Base-by-base conservation (phyloP, 176 grass and related monocot genomes). In the Phragmites australis region DNA sequence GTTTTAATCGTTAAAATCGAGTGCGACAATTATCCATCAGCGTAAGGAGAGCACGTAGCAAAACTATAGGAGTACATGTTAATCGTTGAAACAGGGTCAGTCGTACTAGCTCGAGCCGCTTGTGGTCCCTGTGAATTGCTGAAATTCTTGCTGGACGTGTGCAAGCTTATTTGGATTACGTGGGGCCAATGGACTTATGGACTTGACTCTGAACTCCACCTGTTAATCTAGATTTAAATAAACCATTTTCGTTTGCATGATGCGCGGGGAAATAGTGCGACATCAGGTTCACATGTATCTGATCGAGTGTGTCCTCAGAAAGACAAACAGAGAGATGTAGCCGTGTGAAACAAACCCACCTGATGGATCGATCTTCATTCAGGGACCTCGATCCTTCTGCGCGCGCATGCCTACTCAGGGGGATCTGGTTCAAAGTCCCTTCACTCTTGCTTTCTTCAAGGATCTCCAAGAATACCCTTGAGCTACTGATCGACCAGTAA, bases 81-180 rank as follows among this genome's bases (percentile, higher is more conserved):
- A 3, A 83, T 83, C 80, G 78, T 88, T 73, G 57, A 6, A 64
- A 34, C 44, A 39, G 47, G 74, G 25, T 55, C 47, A 50, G 25
- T 64, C 59, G 50, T 6, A 61, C 52, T 49, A n/a, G 34, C 34
- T 2, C 67, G 29, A 34, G 43, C 47, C 61, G 23, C 29, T 9
- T 6, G 57, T 42, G 71, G 21, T 37, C 69, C 84, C 30, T 16
- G 51, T 12, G 46, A 40, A 55, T 69, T 43, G 23, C 47, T 67
- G 76, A 75, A 74, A 81, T 73, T 32, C 39, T 55, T 21, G 76
- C 58, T 43, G 83, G 58, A 52, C 45, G 74, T 78, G 74, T 30
- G 83, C 62, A 23, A 76, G 26, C 66, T 22, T 55, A 50, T 69
- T 65, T 68, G 39, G 77, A 68, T 53, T 29, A 26, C 5, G 6